phyloP scores from a whole-genome alignment of 495 filamentous ascomycete genomes.

The Echria macrotheca region DNA sequence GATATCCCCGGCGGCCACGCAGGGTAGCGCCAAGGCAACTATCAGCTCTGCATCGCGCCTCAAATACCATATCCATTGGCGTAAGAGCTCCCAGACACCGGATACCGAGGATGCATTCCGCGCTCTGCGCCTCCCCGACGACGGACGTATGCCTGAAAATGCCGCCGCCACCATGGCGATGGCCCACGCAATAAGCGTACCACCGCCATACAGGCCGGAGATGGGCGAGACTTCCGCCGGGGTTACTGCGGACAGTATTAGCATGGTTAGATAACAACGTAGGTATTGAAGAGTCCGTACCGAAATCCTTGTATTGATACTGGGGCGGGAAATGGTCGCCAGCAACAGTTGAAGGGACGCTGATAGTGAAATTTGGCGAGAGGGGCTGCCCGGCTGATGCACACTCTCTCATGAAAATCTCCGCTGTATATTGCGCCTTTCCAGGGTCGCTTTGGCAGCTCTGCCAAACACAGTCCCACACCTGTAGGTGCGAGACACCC shows the following conservation, averaged over 20 bases:
- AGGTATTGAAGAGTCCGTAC: background rate
- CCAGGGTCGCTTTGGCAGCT: background rate
- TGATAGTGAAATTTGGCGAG: background rate
- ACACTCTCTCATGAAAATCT: background rate
- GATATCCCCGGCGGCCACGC: background rate
- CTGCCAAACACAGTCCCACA: background rate
- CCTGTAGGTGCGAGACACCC: background rate
- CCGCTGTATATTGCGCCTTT: background rate
- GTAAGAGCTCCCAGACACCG: background rate
- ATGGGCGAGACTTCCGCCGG: background rate
- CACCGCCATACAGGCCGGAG: background rate
- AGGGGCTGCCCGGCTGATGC: background rate
- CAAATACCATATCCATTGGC: background rate
- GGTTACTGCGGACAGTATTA: background rate
- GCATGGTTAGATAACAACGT: background rate
- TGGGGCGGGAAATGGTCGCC: background rate
- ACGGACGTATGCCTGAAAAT: background rate
- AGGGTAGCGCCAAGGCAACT: background rate
- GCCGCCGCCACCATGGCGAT: background rate
- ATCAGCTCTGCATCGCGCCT: background rate
- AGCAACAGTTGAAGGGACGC: no score
- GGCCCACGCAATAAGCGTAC: background rate
- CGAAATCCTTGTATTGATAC: background rate
- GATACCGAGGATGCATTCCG: background rate
- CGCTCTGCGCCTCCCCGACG: background rate